These are phyloP conservation scores for Fusarium avenaceum DNA, from an alignment of 2,329 filamentous ascomycete species.

Conservation along the genomic window DNA sequence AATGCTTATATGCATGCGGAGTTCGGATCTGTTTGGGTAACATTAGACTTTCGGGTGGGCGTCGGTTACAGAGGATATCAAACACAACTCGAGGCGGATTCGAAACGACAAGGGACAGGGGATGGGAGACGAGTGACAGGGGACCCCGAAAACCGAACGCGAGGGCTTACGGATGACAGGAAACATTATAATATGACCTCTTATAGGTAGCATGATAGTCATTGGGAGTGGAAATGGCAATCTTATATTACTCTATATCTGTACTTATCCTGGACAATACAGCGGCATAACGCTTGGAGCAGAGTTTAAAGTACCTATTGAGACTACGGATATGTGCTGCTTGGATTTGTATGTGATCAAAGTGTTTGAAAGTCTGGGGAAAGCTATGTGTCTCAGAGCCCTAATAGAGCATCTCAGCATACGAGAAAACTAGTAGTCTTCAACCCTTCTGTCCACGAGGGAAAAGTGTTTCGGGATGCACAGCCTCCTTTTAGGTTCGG, in stretches of 20 bases:
- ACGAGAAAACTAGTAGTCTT: not conserved
- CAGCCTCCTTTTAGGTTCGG: constrained; percentile 32
- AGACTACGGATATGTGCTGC: not conserved
- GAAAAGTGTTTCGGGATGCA: constrained; percentile 28
- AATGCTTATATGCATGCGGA: not conserved
- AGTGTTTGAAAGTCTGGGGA: not conserved
- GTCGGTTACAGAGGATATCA: constrained; percentile 30
- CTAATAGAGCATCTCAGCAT: not conserved
- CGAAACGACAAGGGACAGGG: constrained; percentile 32
- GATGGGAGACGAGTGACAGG: not conserved
- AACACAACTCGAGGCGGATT: constrained; percentile 36
- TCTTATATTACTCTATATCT: not conserved
- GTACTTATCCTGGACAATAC: not conserved
- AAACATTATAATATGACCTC: constrained; percentile 15
- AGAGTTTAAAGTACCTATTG: no score
- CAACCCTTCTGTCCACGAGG: not conserved
- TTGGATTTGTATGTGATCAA: not conserved
- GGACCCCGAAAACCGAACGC: constrained; percentile 14
- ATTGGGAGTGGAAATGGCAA: not conserved
- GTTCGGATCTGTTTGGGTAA: constrained; percentile 12
- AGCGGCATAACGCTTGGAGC: no score
- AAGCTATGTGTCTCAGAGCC: not conserved
- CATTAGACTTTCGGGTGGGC: constrained; percentile 24
- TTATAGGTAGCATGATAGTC: not conserved
- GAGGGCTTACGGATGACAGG: constrained; percentile 12